Percentiles rank a stretch among this genome's conserved stretches.
Conservation (phyloP, 2,329 filamentous ascomycete genomes). For the Nothomitra cinnamomea region DNA sequence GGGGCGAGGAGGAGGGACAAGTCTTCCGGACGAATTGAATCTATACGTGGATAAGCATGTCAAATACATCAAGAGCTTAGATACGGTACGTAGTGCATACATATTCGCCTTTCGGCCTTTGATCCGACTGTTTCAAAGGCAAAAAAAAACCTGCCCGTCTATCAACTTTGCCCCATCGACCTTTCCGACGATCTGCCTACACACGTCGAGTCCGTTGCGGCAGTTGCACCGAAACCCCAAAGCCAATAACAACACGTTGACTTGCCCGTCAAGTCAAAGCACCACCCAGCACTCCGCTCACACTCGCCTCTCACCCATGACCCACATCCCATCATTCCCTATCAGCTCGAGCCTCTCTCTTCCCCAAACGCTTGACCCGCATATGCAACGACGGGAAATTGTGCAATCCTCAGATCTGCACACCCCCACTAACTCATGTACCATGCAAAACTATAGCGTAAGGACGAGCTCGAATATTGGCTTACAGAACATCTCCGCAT, state of each 20-base stretch:
- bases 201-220: neutral
- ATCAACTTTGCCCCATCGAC: constrained; percentile 7
- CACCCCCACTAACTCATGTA: too few species aligned
- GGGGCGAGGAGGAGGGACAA: neutral
- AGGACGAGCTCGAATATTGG: constrained; percentile 95
- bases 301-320: too few species aligned
- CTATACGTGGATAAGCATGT: constrained; percentile 55
- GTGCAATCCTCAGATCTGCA: neutral
- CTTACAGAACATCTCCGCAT: constrained; percentile 90
- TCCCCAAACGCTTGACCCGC: too few species aligned
- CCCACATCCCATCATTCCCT: constrained; percentile 1
- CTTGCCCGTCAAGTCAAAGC: too few species aligned
- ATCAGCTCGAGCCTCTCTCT: too few species aligned
- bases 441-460: constrained; percentile 35
- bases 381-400: constrained; percentile 2
- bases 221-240: too few species aligned
- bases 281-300: too few species aligned
- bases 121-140: constrained; percentile 15
- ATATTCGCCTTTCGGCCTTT: constrained; percentile 11
- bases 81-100: constrained; percentile 45
- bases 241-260: neutral
- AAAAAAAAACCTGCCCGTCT: too few species aligned
- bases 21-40: constrained; percentile 1
- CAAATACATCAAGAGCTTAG: constrained; percentile 80
- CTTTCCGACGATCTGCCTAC: neutral